These are phyloP conservation scores for Xylaria sp. DNA, from an alignment of 2,329 filamentous ascomycete genomes.

Conservation along the genomic window DNA sequence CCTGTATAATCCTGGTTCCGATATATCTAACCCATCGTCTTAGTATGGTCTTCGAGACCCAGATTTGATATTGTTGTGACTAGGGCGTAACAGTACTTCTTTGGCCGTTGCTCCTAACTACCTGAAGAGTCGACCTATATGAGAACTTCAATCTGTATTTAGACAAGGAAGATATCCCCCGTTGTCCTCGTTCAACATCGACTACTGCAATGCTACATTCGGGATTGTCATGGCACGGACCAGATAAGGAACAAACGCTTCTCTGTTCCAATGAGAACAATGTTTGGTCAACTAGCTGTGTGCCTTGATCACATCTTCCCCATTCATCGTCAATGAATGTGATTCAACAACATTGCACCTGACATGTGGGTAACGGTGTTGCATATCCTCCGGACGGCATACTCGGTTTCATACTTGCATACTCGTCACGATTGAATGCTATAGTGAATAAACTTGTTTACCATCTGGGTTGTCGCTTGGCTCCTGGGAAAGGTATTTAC, in stretches of 20 bases:
- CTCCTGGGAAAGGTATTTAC: background rate
- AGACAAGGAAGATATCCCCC: background rate
- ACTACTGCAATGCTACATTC: constrained; percentile 21
- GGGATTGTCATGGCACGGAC: constrained; percentile 9
- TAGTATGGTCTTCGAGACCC: background rate
- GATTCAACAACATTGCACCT: background rate
- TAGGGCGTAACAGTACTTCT: background rate
- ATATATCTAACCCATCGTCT: background rate
- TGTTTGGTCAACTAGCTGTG: background rate
- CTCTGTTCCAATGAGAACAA: constrained; percentile 17
- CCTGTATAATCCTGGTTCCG: background rate
- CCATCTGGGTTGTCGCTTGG: constrained; percentile 13
- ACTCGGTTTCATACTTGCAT: constrained; percentile 16
- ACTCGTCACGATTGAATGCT: constrained; percentile 2
- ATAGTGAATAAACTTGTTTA: background rate
- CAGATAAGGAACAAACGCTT: background rate
- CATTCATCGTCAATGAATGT: background rate
- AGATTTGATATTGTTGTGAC: constrained; percentile 15
- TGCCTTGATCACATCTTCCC: background rate
- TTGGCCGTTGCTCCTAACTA: constrained; percentile 6
- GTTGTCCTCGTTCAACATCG: background rate
- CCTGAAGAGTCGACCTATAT: background rate
- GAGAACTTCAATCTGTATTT: background rate
- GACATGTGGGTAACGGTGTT: background rate
- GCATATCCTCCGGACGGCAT: background rate